phyloP scores from a whole-genome alignment of 495 filamentous ascomycete species.

The Xylaria nigripes region DNA sequence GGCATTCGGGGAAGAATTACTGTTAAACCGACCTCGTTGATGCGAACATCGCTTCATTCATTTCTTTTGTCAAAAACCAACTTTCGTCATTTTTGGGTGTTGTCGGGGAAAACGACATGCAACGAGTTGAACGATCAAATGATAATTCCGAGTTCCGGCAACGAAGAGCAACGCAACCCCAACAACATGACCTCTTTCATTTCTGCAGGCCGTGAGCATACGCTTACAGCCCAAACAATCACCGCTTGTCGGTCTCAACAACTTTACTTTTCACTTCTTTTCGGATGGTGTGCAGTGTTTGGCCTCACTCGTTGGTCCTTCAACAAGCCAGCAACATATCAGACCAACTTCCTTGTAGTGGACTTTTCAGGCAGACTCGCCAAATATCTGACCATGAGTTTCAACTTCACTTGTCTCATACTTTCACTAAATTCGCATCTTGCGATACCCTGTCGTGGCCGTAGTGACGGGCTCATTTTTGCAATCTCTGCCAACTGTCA shows the following conservation, averaged over 20 bases:
- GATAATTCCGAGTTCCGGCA: constrained; percentile 13
- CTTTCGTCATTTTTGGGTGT: constrained; percentile 16
- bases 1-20: constrained; percentile 2
- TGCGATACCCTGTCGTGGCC: constrained; percentile 18
- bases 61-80: constrained; percentile 38
- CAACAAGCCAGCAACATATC: constrained; percentile 19
- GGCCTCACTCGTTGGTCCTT: constrained; percentile 25
- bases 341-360: neutral
- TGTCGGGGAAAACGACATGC: constrained; percentile 21
- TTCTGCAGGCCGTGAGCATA: constrained; percentile 10
- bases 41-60: constrained; percentile 35
- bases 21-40: constrained; percentile 31
- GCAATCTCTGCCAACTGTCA: constrained; percentile 9
- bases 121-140: constrained; percentile 19
- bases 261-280: constrained; percentile 14
- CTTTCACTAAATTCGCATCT: neutral
- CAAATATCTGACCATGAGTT: constrained; percentile 3
- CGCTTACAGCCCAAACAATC: constrained; percentile 7
- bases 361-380: neutral
- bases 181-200: constrained; percentile 6
- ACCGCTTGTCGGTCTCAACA: constrained; percentile 13
- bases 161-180: constrained; percentile 7
- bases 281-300: constrained; percentile 26
- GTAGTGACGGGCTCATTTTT: constrained; percentile 15
- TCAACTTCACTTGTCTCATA: neutral